Percentiles rank a stretch among this genome's conserved stretches.
Evolutionary conservation across 345 rosid genomes (phyloP).

Genomic region (Gossypioides kirkii): DNA sequence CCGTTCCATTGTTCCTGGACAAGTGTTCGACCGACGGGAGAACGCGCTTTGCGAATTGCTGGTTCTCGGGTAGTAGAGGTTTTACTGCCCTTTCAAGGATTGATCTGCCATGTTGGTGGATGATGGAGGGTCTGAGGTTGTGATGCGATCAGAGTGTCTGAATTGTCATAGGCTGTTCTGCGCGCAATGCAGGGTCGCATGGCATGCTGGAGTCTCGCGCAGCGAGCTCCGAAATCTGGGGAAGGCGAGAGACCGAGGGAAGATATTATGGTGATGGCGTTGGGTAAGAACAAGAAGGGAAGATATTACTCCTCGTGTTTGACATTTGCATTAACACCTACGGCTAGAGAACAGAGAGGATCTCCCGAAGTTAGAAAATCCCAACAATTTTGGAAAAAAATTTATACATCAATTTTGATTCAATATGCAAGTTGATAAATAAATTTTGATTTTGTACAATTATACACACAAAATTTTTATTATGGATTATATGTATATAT

Average conservation of each 20-base stretch:
- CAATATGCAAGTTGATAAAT: too few relatives aligned
- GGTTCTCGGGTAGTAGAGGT: slow-evolving; percentile 11
- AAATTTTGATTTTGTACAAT: too few relatives aligned
- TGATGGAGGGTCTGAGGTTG: slow-evolving; percentile 17
- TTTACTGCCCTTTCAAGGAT: slow-evolving; percentile 42
- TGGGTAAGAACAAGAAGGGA: slow-evolving; percentile 35
- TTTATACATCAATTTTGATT: too few relatives aligned
- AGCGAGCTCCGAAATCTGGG: not conserved
- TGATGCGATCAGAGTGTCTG: slow-evolving; percentile 19
- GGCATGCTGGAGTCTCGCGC: not conserved
- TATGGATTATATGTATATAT: too few relatives aligned
- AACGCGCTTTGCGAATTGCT: slow-evolving; percentile 22
- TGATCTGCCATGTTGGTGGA: slow-evolving; percentile 27
- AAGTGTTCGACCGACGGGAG: slow-evolving; percentile 37
- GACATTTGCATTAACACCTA: too few relatives aligned
- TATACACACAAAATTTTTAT: too few relatives aligned
- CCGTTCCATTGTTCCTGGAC: slow-evolving; percentile 15
- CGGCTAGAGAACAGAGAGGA: too few relatives aligned
- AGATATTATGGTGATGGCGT: slow-evolving; percentile 18
- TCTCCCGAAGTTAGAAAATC: too few relatives aligned
- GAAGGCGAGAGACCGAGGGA: not conserved
- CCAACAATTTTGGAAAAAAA: too few relatives aligned
- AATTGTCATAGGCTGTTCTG: slow-evolving; percentile 32
- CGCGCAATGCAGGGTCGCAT: slow-evolving; percentile 21
- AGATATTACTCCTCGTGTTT: too few relatives aligned